A percentile compares a stretch with the other conserved stretches of the same genome.
Conservation (phyloP, 1,284 basidiomycete species). For the Trichosporon faecale region DNA sequence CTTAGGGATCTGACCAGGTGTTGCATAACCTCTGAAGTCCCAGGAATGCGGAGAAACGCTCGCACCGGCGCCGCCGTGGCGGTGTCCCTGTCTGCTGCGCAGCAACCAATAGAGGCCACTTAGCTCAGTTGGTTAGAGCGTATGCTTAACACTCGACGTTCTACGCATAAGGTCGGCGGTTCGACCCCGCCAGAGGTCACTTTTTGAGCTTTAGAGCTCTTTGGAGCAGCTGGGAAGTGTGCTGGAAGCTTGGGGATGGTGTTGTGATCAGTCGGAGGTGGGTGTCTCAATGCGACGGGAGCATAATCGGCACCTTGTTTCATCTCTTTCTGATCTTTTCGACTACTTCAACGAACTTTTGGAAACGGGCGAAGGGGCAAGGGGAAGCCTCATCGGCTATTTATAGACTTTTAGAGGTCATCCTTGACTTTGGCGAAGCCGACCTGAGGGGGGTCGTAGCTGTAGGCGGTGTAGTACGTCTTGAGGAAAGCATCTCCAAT, state of each 20-base stretch:
- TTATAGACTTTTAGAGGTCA: background rate
- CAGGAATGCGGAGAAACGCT: background rate
- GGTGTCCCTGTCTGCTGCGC: background rate
- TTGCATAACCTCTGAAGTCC: background rate
- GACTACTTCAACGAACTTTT: no score
- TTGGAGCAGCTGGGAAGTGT: background rate
- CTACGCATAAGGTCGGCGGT: constrained; percentile 3
- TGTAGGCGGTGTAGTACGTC: constrained; percentile 11
- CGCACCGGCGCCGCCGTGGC: background rate
- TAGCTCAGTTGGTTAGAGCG: constrained; percentile 4
- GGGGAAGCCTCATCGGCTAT: no score
- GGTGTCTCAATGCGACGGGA: no score
- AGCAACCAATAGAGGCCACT: background rate
- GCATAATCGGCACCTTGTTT: background rate
- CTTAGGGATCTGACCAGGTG: background rate
- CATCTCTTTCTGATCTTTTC: background rate
- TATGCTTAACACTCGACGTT: background rate
- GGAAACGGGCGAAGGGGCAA: no score
- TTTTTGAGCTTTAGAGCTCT: background rate
- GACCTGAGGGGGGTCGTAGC: constrained; percentile 2
- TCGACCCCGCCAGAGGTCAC: constrained; percentile 3
- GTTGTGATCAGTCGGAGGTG: background rate
- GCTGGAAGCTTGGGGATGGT: no score
- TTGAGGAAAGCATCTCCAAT: constrained; percentile 12
- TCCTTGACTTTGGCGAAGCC: constrained; percentile 8